These are phyloP conservation scores for Primulina eburnea DNA, from an alignment of 257 asterid genomes.

Conservation along the genomic window DNA sequence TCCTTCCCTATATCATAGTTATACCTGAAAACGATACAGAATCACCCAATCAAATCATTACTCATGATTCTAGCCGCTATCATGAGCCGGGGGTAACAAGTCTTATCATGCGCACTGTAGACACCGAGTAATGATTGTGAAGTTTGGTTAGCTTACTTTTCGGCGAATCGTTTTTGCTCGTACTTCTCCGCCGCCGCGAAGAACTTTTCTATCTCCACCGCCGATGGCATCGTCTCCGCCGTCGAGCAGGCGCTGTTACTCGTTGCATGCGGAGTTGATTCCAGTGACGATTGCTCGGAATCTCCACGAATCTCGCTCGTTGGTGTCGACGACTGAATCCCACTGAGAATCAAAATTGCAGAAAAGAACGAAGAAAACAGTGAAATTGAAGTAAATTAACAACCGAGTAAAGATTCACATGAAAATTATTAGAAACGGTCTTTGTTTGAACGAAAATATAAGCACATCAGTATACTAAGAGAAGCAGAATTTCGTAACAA, in stretches of 20 bases:
- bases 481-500: too few relatives aligned
- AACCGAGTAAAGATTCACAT: neutral
- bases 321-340: slow-evolving; percentile 14
- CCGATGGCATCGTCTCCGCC: slow-evolving; percentile 21
- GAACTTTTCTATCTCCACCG: slow-evolving; percentile 41
- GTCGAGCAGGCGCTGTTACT: neutral
- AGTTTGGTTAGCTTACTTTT: slow-evolving; percentile 33
- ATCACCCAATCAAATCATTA: neutral
- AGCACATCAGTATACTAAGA: too few relatives aligned
- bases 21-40: slow-evolving; percentile 26
- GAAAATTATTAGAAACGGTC: too few relatives aligned
- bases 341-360: slow-evolving; percentile 20
- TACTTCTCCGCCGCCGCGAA: slow-evolving; percentile 42
- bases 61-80: neutral
- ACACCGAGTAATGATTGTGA: neutral
- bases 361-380: neutral
- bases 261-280: neutral
- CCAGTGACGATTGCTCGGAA: neutral
- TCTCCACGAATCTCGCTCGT: slow-evolving; percentile 26
- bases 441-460: too few relatives aligned
- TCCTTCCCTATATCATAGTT: slow-evolving; percentile 32
- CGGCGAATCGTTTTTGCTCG: slow-evolving; percentile 33
- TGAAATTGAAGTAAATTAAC: neutral
- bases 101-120: slow-evolving; percentile 19
- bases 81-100: neutral